Evolutionary conservation across 768 basidiomycete genomes (phyloP).

Genomic region (Boletellus ananiceps): DNA sequence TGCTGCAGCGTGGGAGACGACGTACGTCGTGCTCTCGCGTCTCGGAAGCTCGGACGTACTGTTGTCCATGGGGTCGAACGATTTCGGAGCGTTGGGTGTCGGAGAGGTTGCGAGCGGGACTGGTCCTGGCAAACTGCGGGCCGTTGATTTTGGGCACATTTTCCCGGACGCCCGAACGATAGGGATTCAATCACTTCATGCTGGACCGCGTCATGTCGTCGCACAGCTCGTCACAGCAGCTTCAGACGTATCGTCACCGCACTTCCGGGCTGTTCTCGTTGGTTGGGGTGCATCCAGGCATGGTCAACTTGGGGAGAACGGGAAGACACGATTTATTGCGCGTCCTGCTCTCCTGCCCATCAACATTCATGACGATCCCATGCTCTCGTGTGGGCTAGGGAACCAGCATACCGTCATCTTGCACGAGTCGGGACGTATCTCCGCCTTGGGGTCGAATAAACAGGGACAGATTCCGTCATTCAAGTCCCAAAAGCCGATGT

Average conservation of each 20-base stretch:
- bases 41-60: constrained; percentile 45
- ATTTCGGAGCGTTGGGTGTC: constrained; percentile 76
- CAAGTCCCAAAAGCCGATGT: constrained; percentile 21
- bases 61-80: constrained; percentile 79
- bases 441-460: constrained; percentile 62
- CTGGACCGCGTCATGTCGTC: constrained; percentile 75
- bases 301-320: constrained; percentile 66
- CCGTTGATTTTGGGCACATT: constrained; percentile 13
- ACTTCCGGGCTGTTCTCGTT: constrained; percentile 34
- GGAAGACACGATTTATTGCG: constrained; percentile 4
- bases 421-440: constrained; percentile 42
- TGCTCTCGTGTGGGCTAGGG: constrained; percentile 39
- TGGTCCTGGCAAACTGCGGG: constrained; percentile 6
- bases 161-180: constrained; percentile 37
- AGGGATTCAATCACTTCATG: constrained; percentile 42
- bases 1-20: constrained; percentile 80
- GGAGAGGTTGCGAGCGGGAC: constrained; percentile 27
- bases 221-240: constrained; percentile 35
- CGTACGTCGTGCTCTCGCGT: constrained; percentile 59
- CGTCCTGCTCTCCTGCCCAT: constrained; percentile 34
- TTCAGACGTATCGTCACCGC: constrained; percentile 14
- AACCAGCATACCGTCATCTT: constrained; percentile 51
- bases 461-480: constrained; percentile 60
- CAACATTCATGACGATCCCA: constrained; percentile 26
- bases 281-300: constrained; percentile 89